phyloP scores from a whole-genome alignment of 140 eudicot species.

The Oenanthe javanica region DNA sequence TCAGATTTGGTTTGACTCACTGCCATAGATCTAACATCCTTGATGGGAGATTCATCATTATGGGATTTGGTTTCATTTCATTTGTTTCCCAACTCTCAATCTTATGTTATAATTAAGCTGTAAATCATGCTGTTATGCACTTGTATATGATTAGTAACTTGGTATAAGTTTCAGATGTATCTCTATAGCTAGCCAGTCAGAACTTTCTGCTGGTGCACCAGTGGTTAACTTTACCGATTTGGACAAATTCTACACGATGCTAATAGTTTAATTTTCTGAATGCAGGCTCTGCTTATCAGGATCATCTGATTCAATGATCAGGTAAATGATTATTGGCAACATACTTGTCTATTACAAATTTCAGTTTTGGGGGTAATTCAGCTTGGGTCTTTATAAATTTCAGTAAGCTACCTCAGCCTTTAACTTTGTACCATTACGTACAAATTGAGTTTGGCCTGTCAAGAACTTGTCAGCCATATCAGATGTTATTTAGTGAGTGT shows the following conservation, averaged over 20 bases:
- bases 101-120: background rate
- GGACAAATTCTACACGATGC: background rate
- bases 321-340: slow-evolving; percentile 29
- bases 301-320: slow-evolving; percentile 98
- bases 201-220: background rate
- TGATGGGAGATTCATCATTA: background rate
- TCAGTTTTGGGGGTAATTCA: background rate
- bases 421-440: background rate
- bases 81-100: background rate
- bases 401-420: background rate
- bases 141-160: background rate
- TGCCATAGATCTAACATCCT: background rate
- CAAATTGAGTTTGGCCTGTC: background rate
- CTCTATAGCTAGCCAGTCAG: background rate
- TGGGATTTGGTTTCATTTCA: background rate
- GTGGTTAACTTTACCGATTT: background rate
- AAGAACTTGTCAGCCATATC: background rate
- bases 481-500: background rate
- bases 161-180: background rate
- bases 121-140: background rate
- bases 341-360: background rate
- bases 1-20: background rate
- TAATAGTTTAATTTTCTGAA: slow-evolving; percentile 9
- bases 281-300: slow-evolving; percentile 95
- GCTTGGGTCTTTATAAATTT: background rate